Evolutionary conservation across 164 flowering plant species (phyloP), one percentile per base, ranked within the genome.

Genomic region (Umbellularia californica): DNA sequence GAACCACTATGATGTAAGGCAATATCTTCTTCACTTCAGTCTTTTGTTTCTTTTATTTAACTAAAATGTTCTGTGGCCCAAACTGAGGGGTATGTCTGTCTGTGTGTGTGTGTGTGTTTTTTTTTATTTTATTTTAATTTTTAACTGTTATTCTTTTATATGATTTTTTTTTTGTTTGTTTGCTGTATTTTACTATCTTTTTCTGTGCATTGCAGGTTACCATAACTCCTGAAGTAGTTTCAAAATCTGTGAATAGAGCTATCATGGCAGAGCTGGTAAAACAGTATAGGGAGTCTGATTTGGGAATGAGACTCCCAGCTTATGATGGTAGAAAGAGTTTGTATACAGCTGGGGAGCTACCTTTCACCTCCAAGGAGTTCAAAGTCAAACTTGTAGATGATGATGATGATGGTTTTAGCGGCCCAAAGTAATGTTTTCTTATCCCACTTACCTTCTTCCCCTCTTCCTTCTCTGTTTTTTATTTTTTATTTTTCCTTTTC

Each of bases 291-390:
- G 91, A 86, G 70, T 92, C 98, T 72, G 95, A 94, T 75, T 76
- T 94, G 75, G 98, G 97, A 73, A 90, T 73, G 90, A 87, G 95
- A 79, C 79, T 94, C 62, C 98, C 97, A 72, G 98, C 96, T 67
- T 94, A 91, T 84, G 98, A 94, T 87, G 98, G 98, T 41, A 86
- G 96, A 76, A 94, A 88, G 83, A 87, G 92, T 77, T 82, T 94
- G 11, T 94, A 92, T 82, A 92, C 98, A 23, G 98, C 98, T 78
- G 98, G 98, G 55, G 93, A 88, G 75, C 96, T 94, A 70, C 98
- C 98, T 28, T 94, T 94, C 84, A 81, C 77, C 51, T 83, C 85
- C 81, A 94, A 86, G 82, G 96, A 94, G 84, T 92, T 92, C 79
- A 83, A 55, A 9, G 75, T 94, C 81, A 88, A 83, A 78, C 87